Evolutionary conservation across 2,329 filamentous ascomycete species (phyloP).

Genomic region (Hypoxylon sp.): DNA sequence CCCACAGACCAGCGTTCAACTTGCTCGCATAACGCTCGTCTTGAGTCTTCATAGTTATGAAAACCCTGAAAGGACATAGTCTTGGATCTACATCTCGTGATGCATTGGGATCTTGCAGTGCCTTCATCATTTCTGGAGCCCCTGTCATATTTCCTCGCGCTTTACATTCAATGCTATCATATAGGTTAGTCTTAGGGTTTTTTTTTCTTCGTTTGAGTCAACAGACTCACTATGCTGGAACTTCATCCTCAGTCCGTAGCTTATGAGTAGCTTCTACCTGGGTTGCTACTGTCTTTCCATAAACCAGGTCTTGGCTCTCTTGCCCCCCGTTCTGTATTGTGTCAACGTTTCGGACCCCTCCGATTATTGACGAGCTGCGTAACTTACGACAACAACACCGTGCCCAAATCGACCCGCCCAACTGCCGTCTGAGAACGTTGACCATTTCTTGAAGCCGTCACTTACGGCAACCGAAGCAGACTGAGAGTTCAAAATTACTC

Average conservation of each 20-base stretch:
- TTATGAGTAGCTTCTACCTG: constrained; percentile 51
- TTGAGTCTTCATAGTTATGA: constrained; percentile 53
- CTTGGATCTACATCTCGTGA: constrained; percentile 44
- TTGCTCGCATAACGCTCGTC: constrained; percentile 53
- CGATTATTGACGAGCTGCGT: background rate
- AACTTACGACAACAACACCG: constrained; percentile 50
- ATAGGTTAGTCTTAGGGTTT: background rate
- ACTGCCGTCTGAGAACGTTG: constrained; percentile 49
- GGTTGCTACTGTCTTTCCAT: constrained; percentile 47
- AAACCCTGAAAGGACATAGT: constrained; percentile 47
- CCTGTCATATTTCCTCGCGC: constrained; percentile 48
- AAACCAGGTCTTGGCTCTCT: constrained; percentile 47
- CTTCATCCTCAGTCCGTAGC: constrained; percentile 49
- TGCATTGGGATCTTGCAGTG: constrained; percentile 44
- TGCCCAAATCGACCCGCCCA: constrained; percentile 52
- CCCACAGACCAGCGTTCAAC: constrained; percentile 52
- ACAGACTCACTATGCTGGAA: constrained; percentile 50
- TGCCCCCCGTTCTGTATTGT: constrained; percentile 49
- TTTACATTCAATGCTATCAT: constrained; percentile 53
- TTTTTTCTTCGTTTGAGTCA: background rate
- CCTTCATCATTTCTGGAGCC: constrained; percentile 45
- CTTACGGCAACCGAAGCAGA: constrained; percentile 49
- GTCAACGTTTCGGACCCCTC: constrained; percentile 15
- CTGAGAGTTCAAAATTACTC: constrained; percentile 47
- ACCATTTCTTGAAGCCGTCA: constrained; percentile 50